A percentile compares a stretch with the other conserved stretches of the same genome.
phyloP scores from a whole-genome alignment of 106 monocot genomes.

The Apostasia ramifera region DNA sequence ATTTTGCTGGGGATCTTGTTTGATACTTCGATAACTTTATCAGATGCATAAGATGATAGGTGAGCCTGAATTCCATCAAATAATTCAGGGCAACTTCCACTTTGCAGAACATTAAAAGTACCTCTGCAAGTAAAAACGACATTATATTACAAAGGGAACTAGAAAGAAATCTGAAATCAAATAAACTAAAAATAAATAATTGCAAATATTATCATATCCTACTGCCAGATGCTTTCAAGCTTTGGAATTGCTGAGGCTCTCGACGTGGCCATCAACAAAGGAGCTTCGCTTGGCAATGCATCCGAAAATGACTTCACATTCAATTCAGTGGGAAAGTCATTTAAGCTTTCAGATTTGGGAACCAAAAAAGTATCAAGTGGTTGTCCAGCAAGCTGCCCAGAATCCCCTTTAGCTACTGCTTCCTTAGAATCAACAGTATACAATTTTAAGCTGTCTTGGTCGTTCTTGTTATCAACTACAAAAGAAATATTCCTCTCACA shows the following conservation, averaged over 20 bases:
- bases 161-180: not conserved
- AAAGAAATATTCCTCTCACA: not conserved
- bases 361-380: conserved; percentile 7
- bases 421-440: conserved; percentile 10
- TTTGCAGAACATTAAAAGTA: conserved; percentile 49
- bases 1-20: conserved; percentile 46
- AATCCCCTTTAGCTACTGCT: conserved; percentile 4
- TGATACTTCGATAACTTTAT: conserved; percentile 58
- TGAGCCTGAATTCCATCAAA: conserved; percentile 81
- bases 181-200: conserved; percentile 5
- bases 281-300: conserved; percentile 18
- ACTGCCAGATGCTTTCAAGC: conserved; percentile 76
- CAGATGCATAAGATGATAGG: conserved; percentile 60
- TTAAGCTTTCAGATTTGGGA: conserved; percentile 1
- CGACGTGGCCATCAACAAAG: conserved; percentile 7
- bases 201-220: conserved; percentile 24
- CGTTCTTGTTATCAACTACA: conserved; percentile 14
- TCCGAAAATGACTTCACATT: conserved; percentile 6
- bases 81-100: conserved; percentile 19
- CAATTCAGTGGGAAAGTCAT: conserved; percentile 13
- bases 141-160: not conserved
- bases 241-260: conserved; percentile 49
- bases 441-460: conserved; percentile 9
- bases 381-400: conserved; percentile 2
- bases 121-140: conserved; percentile 44